Evolutionary conservation across 805 yeast species (phyloP).

Genomic region (Wickerhamomyces hampshirensis): DNA sequence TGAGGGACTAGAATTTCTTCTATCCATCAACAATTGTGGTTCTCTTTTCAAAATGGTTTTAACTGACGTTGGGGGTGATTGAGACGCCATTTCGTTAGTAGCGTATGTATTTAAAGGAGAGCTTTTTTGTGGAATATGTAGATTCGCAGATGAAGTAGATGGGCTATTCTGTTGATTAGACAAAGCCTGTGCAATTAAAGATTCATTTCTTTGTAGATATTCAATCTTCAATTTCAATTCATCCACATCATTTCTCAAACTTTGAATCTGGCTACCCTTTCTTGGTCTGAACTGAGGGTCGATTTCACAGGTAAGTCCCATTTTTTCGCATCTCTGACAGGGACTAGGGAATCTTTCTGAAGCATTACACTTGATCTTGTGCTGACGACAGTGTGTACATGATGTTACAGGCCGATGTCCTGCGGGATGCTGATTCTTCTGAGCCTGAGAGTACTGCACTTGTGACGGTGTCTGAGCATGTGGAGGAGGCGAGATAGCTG

Average conservation of each 20-base stretch:
- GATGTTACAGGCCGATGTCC: constrained; percentile 87
- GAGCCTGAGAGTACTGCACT: not conserved
- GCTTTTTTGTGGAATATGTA: constrained; percentile 16
- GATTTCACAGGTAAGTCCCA: constrained; percentile 77
- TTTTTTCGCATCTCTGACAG: constrained; percentile 76
- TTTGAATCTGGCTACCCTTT: constrained; percentile 86
- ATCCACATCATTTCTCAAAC: constrained; percentile 78
- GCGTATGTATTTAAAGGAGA: constrained; percentile 17
- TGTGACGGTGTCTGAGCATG: constrained; percentile 4
- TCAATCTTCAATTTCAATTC: constrained; percentile 72
- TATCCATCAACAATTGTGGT: constrained; percentile 35
- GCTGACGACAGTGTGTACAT: constrained; percentile 92
- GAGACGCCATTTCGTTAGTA: constrained; percentile 5
- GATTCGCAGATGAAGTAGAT: constrained; percentile 9
- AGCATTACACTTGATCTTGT: constrained; percentile 90
- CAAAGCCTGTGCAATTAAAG: constrained; percentile 59
- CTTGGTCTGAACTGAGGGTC: constrained; percentile 91
- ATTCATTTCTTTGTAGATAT: constrained; percentile 59
- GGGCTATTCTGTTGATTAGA: constrained; percentile 20
- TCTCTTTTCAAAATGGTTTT: constrained; percentile 43
- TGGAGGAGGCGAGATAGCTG: constrained; percentile 9
- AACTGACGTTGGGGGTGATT: constrained; percentile 26
- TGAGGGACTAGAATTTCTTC: constrained; percentile 22
- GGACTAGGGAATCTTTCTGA: constrained; percentile 76
- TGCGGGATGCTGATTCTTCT: constrained; percentile 26